Evolutionary conservation across 2,329 filamentous ascomycete species (phyloP).

Genomic region (Dothistroma septosporum): DNA sequence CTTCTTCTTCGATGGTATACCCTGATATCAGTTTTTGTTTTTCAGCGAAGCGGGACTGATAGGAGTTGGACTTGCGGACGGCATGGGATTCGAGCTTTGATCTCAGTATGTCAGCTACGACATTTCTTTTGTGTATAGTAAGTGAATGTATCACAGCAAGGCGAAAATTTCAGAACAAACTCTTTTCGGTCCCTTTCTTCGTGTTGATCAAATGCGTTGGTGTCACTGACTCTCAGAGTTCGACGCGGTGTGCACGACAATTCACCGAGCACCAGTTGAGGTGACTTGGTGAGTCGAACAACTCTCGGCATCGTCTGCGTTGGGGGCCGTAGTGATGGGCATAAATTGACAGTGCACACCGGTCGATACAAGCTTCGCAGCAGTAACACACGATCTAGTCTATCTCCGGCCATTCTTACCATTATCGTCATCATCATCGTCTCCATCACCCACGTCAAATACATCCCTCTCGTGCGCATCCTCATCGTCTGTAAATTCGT

Average conservation of each 20-base stretch:
- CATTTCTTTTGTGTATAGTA: conserved; percentile 4
- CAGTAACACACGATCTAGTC: background rate
- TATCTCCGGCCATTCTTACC: conserved; percentile 3
- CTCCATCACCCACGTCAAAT: conserved; percentile 44
- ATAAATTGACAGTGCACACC: too few species aligned
- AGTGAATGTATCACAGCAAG: background rate
- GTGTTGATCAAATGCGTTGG: background rate
- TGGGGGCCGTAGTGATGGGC: too few species aligned
- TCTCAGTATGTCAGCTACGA: background rate
- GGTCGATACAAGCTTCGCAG: background rate
- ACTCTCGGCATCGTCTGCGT: too few species aligned
- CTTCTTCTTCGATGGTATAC: background rate
- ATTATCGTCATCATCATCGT: conserved; percentile 29
- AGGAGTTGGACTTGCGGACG: background rate
- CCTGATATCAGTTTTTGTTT: background rate
- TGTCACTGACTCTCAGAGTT: too few species aligned
- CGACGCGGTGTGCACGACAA: too few species aligned
- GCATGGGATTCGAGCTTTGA: background rate
- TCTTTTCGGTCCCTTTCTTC: too few species aligned
- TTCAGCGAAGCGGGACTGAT: background rate
- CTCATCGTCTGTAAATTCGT: conserved; percentile 43
- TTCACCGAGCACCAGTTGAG: too few species aligned
- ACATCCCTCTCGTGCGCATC: conserved; percentile 43
- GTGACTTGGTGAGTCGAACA: too few species aligned
- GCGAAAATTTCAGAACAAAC: background rate